Evolutionary conservation across 495 filamentous ascomycete species (phyloP).

Genomic region (Trichoderma gamsii): DNA sequence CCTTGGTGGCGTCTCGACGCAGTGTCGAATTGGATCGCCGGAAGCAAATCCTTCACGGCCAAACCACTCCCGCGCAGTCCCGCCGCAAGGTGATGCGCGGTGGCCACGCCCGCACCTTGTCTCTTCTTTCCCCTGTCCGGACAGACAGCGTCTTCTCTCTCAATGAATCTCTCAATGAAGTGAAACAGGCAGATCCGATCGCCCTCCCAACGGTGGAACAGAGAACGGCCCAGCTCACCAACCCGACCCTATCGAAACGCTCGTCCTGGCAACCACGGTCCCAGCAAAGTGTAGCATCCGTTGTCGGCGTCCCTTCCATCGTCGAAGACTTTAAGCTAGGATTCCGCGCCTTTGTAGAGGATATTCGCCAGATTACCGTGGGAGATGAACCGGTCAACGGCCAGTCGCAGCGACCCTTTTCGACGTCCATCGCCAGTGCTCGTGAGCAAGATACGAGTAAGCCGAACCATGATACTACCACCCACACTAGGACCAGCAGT

Average conservation of each 20-base stretch:
- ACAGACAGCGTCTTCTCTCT: conserved; percentile 23
- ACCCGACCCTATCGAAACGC: conserved; percentile 33
- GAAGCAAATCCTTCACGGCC: conserved; percentile 55
- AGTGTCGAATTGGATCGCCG: conserved; percentile 53
- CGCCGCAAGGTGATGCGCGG: conserved; percentile 39
- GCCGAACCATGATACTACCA: conserved; percentile 15
- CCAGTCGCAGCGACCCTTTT: conserved; percentile 32
- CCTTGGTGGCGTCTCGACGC: conserved; percentile 27
- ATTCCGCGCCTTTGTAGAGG: conserved; percentile 94
- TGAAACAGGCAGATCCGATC: conserved; percentile 21
- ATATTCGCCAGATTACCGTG: conserved; percentile 88
- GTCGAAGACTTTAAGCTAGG: conserved; percentile 85
- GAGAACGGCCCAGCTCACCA: conserved; percentile 9
- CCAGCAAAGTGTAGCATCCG: conserved; percentile 24
- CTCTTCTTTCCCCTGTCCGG: conserved; percentile 50
- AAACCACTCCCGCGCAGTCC: conserved; percentile 30
- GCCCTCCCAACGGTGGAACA: conserved; percentile 20
- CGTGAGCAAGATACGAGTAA: conserved; percentile 14
- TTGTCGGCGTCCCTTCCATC: conserved; percentile 63
- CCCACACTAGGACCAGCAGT: conserved; percentile 25
- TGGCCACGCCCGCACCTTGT: conserved; percentile 17
- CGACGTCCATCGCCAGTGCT: conserved; percentile 9
- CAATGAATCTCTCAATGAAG: conserved; percentile 27
- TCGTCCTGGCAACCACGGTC: conserved; percentile 43
- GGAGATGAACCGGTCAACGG: conserved; percentile 79